Conservation (phyloP, 2,329 filamentous ascomycete genomes). For the Zasmidium citrigriseum region DNA sequence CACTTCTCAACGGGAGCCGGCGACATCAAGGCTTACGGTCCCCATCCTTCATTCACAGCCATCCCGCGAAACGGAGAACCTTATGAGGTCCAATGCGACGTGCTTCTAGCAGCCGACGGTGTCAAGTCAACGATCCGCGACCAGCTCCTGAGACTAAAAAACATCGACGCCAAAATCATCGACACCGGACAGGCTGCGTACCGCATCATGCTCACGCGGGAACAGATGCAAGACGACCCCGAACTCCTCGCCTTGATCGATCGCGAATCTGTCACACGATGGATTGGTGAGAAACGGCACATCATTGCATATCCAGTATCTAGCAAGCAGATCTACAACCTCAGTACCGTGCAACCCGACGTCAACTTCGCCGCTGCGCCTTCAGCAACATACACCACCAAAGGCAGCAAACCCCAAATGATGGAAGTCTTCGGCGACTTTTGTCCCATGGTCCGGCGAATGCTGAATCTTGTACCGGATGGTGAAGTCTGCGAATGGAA, state of each 20-base stretch:
- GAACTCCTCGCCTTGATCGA: slow-evolving; percentile 69
- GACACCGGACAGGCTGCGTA: slow-evolving; percentile 78
- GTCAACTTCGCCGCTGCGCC: slow-evolving; percentile 60
- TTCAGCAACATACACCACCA: slow-evolving; percentile 64
- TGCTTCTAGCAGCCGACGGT: slow-evolving; percentile 51
- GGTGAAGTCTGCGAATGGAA: slow-evolving; percentile 70
- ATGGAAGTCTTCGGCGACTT: slow-evolving; percentile 61
- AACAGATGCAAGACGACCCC: slow-evolving; percentile 66
- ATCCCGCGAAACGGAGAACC: slow-evolving; percentile 56
- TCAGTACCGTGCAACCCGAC: slow-evolving; percentile 64
- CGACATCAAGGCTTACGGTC: slow-evolving; percentile 59
- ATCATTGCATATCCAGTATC: slow-evolving; percentile 77
- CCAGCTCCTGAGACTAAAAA: slow-evolving; percentile 57
- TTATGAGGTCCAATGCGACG: slow-evolving; percentile 53
- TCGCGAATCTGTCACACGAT: slow-evolving; percentile 67
- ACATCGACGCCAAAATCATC: slow-evolving; percentile 57
- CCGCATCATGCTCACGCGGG: slow-evolving; percentile 72
- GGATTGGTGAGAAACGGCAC: slow-evolving; percentile 74
- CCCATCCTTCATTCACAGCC: slow-evolving; percentile 61
- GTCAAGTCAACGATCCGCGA: slow-evolving; percentile 50
- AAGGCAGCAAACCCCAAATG: slow-evolving; percentile 62
- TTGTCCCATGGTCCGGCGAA: slow-evolving; percentile 60
- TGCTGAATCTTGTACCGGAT: slow-evolving; percentile 63
- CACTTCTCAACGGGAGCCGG: slow-evolving; percentile 63
- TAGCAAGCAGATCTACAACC: slow-evolving; percentile 67